phyloP scores from a whole-genome alignment of 495 filamentous ascomycete genomes.

The Aspergillus biplanus region DNA sequence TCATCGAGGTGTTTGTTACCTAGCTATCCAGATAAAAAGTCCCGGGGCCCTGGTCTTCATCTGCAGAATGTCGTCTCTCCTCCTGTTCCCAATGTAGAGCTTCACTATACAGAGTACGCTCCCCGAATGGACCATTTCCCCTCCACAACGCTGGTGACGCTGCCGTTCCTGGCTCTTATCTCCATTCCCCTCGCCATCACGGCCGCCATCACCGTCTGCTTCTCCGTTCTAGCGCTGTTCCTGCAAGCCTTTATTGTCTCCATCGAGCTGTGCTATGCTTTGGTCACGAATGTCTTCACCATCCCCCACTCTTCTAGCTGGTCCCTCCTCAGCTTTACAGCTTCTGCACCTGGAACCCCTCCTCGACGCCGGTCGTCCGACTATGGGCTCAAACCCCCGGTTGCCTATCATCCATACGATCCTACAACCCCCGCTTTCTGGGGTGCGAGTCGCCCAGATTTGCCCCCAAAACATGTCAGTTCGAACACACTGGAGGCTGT shows the following conservation, averaged over 20 bases:
- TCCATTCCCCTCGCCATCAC: slow-evolving; percentile 71
- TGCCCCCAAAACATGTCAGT: slow-evolving; percentile 10
- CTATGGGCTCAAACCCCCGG: slow-evolving; percentile 25
- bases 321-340: slow-evolving; percentile 38
- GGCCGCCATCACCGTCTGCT: slow-evolving; percentile 67
- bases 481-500: slow-evolving; percentile 2
- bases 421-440: slow-evolving; percentile 22
- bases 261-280: slow-evolving; percentile 63
- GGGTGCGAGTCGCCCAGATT: slow-evolving; percentile 22
- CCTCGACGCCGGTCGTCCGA: slow-evolving; percentile 34
- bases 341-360: slow-evolving; percentile 38
- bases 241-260: slow-evolving; percentile 70
- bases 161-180: slow-evolving; percentile 66
- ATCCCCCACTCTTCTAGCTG: slow-evolving; percentile 35
- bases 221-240: slow-evolving; percentile 68
- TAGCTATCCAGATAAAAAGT: too few relatives aligned
- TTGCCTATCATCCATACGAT: slow-evolving; percentile 3
- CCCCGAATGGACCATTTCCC: slow-evolving; percentile 3
- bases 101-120: slow-evolving; percentile 34
- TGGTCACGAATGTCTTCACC: slow-evolving; percentile 62
- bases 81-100: neutral
- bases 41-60: too few relatives aligned
- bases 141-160: slow-evolving; percentile 54
- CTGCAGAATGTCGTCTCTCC: neutral
- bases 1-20: too few relatives aligned